Conservation (phyloP, 2,329 filamentous ascomycete species). For the Aspergillus novofumigatus region DNA sequence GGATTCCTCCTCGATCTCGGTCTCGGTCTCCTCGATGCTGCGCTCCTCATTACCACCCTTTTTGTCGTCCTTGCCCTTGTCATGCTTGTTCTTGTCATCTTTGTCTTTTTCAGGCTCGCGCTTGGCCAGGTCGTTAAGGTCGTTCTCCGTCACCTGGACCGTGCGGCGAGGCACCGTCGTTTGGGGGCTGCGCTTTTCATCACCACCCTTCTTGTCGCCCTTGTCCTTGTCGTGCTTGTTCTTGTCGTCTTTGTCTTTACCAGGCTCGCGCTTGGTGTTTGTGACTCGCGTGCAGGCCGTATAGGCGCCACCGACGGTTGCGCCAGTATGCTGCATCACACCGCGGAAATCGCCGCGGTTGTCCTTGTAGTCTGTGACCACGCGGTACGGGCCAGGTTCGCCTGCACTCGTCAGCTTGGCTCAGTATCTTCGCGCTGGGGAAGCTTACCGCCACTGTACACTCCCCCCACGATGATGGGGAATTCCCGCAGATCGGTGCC, state of each 20-base stretch:
- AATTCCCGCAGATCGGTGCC: conserved; percentile 9
- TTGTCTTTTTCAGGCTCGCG: background rate
- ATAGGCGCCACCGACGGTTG: conserved; percentile 8
- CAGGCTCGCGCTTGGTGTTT: conserved; percentile 1
- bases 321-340: conserved; percentile 12
- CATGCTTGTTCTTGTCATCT: conserved; percentile 1
- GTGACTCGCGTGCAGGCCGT: conserved; percentile 8
- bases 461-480: conserved; percentile 7
- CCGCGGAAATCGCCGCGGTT: conserved; percentile 10
- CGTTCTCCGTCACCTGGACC: no score
- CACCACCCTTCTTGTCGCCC: background rate
- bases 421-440: background rate
- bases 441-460: conserved; percentile 6
- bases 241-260: background rate
- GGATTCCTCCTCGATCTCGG: background rate
- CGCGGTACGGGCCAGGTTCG: conserved; percentile 4
- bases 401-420: conserved; percentile 4
- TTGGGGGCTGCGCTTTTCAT: no score
- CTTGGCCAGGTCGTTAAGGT: background rate
- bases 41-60: background rate
- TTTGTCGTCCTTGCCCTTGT: background rate
- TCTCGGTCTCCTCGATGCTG: background rate
- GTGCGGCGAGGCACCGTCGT: no score
- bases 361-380: conserved; percentile 12
- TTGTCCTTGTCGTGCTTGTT: background rate